A percentile compares a stretch with the other conserved stretches of the same genome.
phyloP scores from a whole-genome alignment of 768 basidiomycete species.

The Hydnum rufescens region DNA sequence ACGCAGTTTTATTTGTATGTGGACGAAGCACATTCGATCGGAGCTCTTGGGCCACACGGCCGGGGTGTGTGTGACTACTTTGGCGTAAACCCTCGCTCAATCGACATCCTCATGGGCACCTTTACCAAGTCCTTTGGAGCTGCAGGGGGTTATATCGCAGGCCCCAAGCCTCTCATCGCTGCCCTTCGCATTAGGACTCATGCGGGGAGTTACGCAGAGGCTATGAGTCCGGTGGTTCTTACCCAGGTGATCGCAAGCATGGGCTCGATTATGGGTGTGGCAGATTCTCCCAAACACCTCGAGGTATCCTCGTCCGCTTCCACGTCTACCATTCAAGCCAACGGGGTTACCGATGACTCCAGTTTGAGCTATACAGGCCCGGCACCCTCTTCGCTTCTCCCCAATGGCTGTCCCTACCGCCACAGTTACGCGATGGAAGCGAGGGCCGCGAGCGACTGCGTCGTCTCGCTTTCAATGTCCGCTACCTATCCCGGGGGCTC shows the following conservation, averaged over 20 bases:
- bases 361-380: constrained; percentile 38
- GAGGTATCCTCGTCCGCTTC: constrained; percentile 17
- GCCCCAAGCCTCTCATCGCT: constrained; percentile 61
- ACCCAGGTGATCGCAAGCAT: constrained; percentile 83
- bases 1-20: constrained; percentile 81
- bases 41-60: constrained; percentile 84
- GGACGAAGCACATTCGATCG: constrained; percentile 96
- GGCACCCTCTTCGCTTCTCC: constrained; percentile 41
- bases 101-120: constrained; percentile 96
- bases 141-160: constrained; percentile 87
- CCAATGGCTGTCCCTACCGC: constrained; percentile 65
- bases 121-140: constrained; percentile 93
- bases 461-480: constrained; percentile 84
- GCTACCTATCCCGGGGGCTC: constrained; percentile 75
- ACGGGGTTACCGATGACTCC: not conserved
- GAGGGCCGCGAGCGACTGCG: constrained; percentile 71
- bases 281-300: constrained; percentile 19
- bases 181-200: constrained; percentile 64
- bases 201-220: constrained; percentile 70
- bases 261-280: constrained; percentile 86
- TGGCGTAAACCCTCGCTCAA: constrained; percentile 49
- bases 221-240: constrained; percentile 78
- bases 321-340: constrained; percentile 17
- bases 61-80: constrained; percentile 95
- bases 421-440: constrained; percentile 51